Percentiles rank a stretch among this genome's conserved stretches.
Evolutionary conservation across 495 filamentous ascomycete species (phyloP).

Genomic region (Hypoxylon intermedium): DNA sequence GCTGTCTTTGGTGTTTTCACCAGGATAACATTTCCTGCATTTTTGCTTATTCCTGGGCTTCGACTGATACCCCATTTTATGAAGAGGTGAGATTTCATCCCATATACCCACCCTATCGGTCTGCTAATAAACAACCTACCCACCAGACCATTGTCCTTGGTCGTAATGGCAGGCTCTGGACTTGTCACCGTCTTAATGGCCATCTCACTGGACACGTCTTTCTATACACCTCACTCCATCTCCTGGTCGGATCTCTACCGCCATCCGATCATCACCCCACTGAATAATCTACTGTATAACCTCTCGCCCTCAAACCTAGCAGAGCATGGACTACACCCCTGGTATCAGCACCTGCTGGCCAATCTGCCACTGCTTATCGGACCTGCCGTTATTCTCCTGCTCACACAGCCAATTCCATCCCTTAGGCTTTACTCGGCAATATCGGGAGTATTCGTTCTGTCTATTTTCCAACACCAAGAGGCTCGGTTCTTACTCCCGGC

Average conservation of each 20-base stretch:
- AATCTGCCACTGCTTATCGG: constrained; percentile 91
- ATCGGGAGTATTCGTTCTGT: constrained; percentile 79
- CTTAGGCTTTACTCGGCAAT: constrained; percentile 77
- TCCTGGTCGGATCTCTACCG: constrained; percentile 61
- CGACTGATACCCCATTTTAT: constrained; percentile 83
- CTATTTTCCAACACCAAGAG: constrained; percentile 91
- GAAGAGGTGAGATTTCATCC: constrained; percentile 66
- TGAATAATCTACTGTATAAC: constrained; percentile 94
- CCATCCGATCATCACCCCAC: constrained; percentile 79
- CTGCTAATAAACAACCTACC: constrained; percentile 35
- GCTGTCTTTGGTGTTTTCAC: constrained; percentile 90
- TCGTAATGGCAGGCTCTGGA: constrained; percentile 65
- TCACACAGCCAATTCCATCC: constrained; percentile 61
- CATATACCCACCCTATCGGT: neutral
- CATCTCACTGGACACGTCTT: constrained; percentile 80
- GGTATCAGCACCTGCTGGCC: constrained; percentile 84
- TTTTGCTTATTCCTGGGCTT: constrained; percentile 79
- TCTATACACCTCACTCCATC: constrained; percentile 70
- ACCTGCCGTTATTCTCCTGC: constrained; percentile 78
- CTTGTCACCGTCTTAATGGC: constrained; percentile 71
- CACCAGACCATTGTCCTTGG: constrained; percentile 70
- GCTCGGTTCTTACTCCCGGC: constrained; percentile 89
- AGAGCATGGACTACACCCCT: constrained; percentile 88
- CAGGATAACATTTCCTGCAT: constrained; percentile 95
- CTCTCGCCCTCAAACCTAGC: constrained; percentile 76